A percentile compares a stretch with the other conserved stretches of the same genome.
phyloP scores from a whole-genome alignment of 495 filamentous ascomycete species.

The Annulohypoxylon nitens region DNA sequence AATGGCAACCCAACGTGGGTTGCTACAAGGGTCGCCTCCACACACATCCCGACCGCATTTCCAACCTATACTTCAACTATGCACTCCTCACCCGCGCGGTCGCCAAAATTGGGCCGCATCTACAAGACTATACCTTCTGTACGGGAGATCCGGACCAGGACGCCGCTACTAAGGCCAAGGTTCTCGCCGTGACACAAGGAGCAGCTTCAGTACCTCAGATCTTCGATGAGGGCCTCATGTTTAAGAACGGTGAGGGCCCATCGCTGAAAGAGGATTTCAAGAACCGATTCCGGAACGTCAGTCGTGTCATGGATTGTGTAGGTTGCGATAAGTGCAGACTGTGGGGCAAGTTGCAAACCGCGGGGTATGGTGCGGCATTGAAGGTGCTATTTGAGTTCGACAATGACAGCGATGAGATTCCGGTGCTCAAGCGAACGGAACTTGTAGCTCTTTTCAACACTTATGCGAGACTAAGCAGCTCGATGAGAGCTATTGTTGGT shows the following conservation, averaged over 20 bases:
- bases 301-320: slow-evolving; percentile 97
- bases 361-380: slow-evolving; percentile 92
- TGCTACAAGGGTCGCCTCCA: slow-evolving; percentile 91
- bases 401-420: slow-evolving; percentile 76
- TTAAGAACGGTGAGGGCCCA: slow-evolving; percentile 77
- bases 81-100: slow-evolving; percentile 90
- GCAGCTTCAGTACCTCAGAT: slow-evolving; percentile 76
- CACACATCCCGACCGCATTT: slow-evolving; percentile 87
- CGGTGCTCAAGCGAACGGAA: slow-evolving; percentile 86
- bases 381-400: slow-evolving; percentile 98
- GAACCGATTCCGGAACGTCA: slow-evolving; percentile 96
- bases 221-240: slow-evolving; percentile 96
- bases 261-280: slow-evolving; percentile 96
- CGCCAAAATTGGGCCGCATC: slow-evolving; percentile 87
- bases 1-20: slow-evolving; percentile 91
- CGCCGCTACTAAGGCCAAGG: slow-evolving; percentile 78
- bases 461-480: slow-evolving; percentile 84
- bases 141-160: slow-evolving; percentile 86
- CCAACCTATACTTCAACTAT: slow-evolving; percentile 99
- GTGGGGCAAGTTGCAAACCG: slow-evolving; percentile 98
- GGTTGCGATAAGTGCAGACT: slow-evolving; percentile 98
- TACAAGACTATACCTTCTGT: slow-evolving; percentile 89
- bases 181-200: slow-evolving; percentile 77
- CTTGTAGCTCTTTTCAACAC: slow-evolving; percentile 96
- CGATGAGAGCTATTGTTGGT: slow-evolving; percentile 76